Percentiles rank a stretch among this genome's conserved stretches.
phyloP scores from a whole-genome alignment of 805 yeast species.

The Candida ovalis region DNA sequence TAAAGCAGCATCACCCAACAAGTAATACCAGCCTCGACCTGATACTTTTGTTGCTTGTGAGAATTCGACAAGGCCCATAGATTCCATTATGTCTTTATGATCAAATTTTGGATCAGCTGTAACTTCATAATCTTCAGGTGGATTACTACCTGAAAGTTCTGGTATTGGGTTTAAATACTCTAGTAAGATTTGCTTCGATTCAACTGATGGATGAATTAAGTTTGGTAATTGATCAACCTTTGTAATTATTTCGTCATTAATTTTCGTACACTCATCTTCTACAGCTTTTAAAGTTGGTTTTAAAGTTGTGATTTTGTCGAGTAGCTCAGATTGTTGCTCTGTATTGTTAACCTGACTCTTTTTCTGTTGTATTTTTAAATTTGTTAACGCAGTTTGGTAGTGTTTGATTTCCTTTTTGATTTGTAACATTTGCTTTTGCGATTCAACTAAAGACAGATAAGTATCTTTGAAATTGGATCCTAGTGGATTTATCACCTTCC shows the following conservation, averaged over 20 bases:
- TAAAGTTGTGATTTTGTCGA: constrained; percentile 22
- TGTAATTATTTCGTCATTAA: constrained; percentile 36
- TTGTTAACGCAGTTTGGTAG: constrained; percentile 19
- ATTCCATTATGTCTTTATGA: constrained; percentile 69
- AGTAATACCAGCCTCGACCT: constrained; percentile 86
- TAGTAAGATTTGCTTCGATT: constrained; percentile 40
- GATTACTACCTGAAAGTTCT: constrained; percentile 10
- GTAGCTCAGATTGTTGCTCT: constrained; percentile 7
- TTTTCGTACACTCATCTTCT: constrained; percentile 20
- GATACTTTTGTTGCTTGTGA: constrained; percentile 67
- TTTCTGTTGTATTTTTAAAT: constrained; percentile 14
- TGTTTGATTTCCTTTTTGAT: constrained; percentile 21
- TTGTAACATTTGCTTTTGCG: constrained; percentile 17
- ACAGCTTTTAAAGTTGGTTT: constrained; percentile 28
- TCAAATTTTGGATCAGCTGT: constrained; percentile 34
- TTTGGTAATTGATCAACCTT: constrained; percentile 61
- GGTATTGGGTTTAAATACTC: constrained; percentile 48
- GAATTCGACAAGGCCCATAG: constrained; percentile 67
- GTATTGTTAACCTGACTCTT: constrained; percentile 7
- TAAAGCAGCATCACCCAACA: constrained; percentile 79
- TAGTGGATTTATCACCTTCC: constrained; percentile 31
- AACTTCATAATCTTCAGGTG: constrained; percentile 14
- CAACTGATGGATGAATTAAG: constrained; percentile 46
- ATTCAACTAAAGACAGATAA: constrained; percentile 17
- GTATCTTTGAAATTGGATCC: constrained; percentile 16